These are phyloP conservation scores for Suhomyces ambrosiae DNA, from an alignment of 1,139 yeast genomes.

Conservation along the genomic window DNA sequence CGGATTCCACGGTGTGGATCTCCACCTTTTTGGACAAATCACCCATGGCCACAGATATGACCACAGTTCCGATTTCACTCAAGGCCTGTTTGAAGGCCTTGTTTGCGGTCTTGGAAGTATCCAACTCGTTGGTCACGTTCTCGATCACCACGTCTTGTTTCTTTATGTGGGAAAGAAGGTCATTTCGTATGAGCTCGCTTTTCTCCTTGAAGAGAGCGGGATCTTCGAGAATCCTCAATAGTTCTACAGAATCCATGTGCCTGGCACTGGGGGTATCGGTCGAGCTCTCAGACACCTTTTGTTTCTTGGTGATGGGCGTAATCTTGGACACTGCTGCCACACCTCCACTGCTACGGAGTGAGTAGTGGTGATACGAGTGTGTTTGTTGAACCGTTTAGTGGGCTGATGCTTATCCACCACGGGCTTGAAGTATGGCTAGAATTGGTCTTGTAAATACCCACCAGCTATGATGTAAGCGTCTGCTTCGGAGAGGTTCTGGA, in stretches of 20 bases:
- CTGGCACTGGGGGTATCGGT: neutral
- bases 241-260: conserved; percentile 34
- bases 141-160: conserved; percentile 34
- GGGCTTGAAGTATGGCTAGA: too few relatives aligned
- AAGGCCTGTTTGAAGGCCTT: conserved; percentile 76
- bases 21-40: conserved; percentile 77
- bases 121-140: conserved; percentile 43
- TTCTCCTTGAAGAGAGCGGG: conserved; percentile 39
- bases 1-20: conserved; percentile 70
- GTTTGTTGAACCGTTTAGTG: too few relatives aligned
- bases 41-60: conserved; percentile 83
- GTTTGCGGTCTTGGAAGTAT: conserved; percentile 63
- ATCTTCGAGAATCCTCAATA: conserved; percentile 40
- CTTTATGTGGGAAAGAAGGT: conserved; percentile 33
- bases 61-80: conserved; percentile 79
- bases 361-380: too few relatives aligned
- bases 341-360: too few relatives aligned
- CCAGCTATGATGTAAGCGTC: too few relatives aligned
- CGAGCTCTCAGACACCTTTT: conserved; percentile 8
- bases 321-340: conserved; percentile 15
- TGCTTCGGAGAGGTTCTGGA: too few relatives aligned
- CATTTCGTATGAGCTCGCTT: conserved; percentile 35
- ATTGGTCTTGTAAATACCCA: too few relatives aligned
- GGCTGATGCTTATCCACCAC: too few relatives aligned
- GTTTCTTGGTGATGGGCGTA: conserved; percentile 15